phyloP scores from a whole-genome alignment of 208 protist species.

The Acanthamoeba royreba region DNA sequence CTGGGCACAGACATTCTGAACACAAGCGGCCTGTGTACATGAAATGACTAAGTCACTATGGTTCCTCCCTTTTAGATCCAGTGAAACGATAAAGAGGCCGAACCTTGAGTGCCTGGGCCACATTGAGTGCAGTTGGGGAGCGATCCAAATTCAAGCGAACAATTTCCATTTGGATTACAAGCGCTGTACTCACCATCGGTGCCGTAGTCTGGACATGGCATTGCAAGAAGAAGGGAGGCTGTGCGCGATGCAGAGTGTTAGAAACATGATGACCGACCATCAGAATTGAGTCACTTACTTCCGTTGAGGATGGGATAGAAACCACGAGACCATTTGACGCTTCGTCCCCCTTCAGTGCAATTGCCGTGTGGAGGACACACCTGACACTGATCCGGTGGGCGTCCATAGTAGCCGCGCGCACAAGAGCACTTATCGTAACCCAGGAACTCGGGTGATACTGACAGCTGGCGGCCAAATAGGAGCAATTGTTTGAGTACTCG shows the following conservation, averaged over 20 bases:
- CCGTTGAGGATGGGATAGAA: conserved; percentile 3
- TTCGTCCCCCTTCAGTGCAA: not conserved
- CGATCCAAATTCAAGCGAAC: not conserved
- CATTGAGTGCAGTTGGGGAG: not conserved
- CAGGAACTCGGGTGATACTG: not conserved
- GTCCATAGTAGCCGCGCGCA: not conserved
- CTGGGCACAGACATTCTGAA: not conserved
- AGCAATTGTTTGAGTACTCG: not conserved
- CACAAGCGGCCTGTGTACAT: not conserved
- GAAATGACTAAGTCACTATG: not conserved
- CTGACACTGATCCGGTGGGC: not conserved
- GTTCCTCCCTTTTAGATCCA: not conserved
- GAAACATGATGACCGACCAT: not conserved
- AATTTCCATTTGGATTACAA: not conserved
- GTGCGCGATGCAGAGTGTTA: not conserved
- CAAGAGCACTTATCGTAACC: not conserved
- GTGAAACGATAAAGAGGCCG: not conserved
- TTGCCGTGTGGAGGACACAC: not conserved
- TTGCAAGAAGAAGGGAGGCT: not conserved
- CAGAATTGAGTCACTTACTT: not conserved
- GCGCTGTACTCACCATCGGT: not conserved
- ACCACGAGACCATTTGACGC: not conserved
- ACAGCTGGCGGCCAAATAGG: not conserved
- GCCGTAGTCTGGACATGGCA: not conserved
- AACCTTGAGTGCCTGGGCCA: not conserved